Evolutionary conservation across 2,329 filamentous ascomycete genomes (phyloP).

Genomic region (Huntiella decipiens): DNA sequence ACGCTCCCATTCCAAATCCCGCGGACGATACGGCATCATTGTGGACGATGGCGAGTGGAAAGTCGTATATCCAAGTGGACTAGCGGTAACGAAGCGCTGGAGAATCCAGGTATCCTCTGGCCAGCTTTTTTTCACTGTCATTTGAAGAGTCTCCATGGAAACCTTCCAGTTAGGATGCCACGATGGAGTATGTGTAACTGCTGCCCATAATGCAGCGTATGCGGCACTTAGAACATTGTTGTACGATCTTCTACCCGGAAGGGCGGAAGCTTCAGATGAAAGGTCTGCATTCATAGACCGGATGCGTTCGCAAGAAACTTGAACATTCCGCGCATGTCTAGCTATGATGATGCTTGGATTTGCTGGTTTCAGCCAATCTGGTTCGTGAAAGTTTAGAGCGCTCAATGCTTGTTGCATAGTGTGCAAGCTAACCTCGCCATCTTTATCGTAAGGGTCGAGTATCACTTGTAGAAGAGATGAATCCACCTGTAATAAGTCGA

Average conservation of each 20-base stretch:
- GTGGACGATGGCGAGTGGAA: slow-evolving; percentile 13
- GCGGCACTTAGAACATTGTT: slow-evolving; percentile 2
- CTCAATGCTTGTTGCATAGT: slow-evolving; percentile 16
- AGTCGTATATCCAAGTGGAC: background rate
- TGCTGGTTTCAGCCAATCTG: slow-evolving; percentile 43
- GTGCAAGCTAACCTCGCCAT: background rate
- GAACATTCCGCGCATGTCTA: slow-evolving; percentile 34
- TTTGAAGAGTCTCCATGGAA: background rate
- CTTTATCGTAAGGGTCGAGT: background rate
- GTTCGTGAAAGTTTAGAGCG: slow-evolving; percentile 24
- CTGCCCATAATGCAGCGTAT: slow-evolving; percentile 9
- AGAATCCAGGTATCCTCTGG: slow-evolving; percentile 12
- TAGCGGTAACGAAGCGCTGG: slow-evolving; percentile 6
- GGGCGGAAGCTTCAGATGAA: background rate
- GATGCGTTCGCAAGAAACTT: slow-evolving; percentile 8
- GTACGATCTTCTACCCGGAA: background rate
- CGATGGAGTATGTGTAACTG: background rate
- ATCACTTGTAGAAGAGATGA: background rate
- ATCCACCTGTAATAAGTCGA: slow-evolving; percentile 16
- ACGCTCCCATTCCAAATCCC: slow-evolving; percentile 20
- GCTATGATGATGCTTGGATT: slow-evolving; percentile 48
- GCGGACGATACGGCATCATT: slow-evolving; percentile 12
- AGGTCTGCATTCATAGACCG: slow-evolving; percentile 1
- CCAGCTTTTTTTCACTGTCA: background rate
- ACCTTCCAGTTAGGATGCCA: slow-evolving; percentile 2